phyloP scores from a whole-genome alignment of 2,329 filamentous ascomycete species.

The Trichoderma pleuroti region DNA sequence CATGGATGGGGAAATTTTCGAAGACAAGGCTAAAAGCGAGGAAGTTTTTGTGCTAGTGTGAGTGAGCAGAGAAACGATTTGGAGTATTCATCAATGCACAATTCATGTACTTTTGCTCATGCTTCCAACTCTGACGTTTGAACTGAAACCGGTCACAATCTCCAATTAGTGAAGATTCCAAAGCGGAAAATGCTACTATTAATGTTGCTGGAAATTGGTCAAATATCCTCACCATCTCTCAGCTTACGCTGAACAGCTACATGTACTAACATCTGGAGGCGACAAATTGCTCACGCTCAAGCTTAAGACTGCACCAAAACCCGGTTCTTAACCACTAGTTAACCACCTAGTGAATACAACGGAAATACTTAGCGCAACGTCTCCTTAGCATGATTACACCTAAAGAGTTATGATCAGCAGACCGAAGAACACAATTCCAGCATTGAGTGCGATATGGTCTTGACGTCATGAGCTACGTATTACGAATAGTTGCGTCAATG shows the following conservation, averaged over 20 bases:
- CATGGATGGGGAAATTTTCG: constrained; percentile 33
- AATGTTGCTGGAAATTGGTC: not conserved
- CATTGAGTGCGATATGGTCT: not conserved
- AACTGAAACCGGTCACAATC: not conserved
- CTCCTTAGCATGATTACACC: not conserved
- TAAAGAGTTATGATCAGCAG: constrained; percentile 3
- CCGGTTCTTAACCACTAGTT: too few relatives aligned
- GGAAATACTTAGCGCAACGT: not conserved
- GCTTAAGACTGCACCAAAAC: not conserved
- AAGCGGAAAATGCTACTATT: not conserved
- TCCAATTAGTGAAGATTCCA: not conserved
- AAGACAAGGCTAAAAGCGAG: not conserved
- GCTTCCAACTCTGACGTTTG: not conserved
- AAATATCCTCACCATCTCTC: not conserved
- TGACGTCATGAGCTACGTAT: constrained; percentile 11
- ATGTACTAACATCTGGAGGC: not conserved
- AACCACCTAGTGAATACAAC: not conserved
- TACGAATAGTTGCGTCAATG: constrained; percentile 9
- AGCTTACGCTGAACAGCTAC: not conserved
- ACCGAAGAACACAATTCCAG: not conserved
- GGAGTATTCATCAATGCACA: too few relatives aligned
- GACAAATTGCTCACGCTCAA: not conserved
- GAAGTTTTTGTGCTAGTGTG: constrained; percentile 10
- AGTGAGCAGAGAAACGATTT: not conserved
- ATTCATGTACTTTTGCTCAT: not conserved